Conservation (phyloP, 129 eudicot genomes). For the Solidago caesia region DNA sequence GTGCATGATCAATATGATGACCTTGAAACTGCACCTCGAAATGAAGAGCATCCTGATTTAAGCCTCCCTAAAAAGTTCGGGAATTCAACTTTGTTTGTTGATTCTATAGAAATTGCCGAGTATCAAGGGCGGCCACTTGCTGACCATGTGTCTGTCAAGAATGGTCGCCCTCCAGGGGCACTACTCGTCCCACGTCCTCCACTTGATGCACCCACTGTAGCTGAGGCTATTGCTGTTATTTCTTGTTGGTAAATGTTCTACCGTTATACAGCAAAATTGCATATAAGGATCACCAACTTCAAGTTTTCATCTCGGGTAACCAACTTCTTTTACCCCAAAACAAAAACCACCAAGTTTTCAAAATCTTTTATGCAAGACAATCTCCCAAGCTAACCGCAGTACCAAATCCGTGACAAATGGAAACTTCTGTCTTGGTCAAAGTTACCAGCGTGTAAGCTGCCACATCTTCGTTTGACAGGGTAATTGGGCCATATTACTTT, state of each 20-base stretch:
- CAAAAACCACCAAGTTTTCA: too few species aligned
- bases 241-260: constrained; percentile 67
- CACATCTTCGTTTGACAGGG: too few species aligned
- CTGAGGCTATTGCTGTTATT: constrained; percentile 89
- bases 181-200: constrained; percentile 67
- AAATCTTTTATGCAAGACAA: too few species aligned
- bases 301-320: too few species aligned
- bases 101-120: constrained; percentile 78
- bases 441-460: too few species aligned
- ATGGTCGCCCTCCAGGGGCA: constrained; percentile 94
- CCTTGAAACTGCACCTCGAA: constrained; percentile 34
- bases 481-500: not conserved
- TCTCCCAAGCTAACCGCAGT: too few species aligned
- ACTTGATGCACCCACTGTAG: constrained; percentile 84
- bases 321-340: too few species aligned
- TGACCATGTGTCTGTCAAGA: constrained; percentile 69
- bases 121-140: constrained; percentile 94
- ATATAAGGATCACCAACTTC: not conserved
- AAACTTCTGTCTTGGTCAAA: too few species aligned
- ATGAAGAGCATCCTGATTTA: constrained; percentile 70
- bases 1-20: constrained; percentile 44
- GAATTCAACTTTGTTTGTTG: constrained; percentile 69
- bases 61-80: constrained; percentile 73
- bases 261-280: not conserved
- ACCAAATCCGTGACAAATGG: too few species aligned